Conservation (phyloP, 768 basidiomycete genomes). For the Multifurca ochricompacta region DNA sequence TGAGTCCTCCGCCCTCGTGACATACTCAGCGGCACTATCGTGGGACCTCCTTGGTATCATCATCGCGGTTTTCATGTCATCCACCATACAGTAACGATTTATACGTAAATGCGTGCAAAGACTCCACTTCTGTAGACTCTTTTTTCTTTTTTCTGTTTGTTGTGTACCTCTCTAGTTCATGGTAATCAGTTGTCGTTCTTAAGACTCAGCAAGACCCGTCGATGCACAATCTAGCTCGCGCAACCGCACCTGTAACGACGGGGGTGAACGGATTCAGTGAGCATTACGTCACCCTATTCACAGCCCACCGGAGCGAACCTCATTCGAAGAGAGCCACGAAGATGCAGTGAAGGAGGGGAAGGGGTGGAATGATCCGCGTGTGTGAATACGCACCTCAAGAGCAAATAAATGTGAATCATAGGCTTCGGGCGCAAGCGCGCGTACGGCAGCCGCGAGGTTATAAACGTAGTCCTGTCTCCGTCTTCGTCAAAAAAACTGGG, state of each 20-base stretch:
- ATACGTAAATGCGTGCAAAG: neutral
- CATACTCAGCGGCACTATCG: neutral
- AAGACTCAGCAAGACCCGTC: neutral
- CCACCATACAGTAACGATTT: neutral
- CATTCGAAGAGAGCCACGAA: too few relatives aligned
- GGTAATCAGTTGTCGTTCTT: neutral
- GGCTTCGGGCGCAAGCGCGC: conserved; percentile 65
- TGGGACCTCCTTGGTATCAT: conserved; percentile 32
- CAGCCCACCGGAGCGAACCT: too few relatives aligned
- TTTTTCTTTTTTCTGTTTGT: neutral
- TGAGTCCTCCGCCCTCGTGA: conserved; percentile 1
- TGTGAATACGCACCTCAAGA: conserved; percentile 49
- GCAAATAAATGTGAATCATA: conserved; percentile 70
- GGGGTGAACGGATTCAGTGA: neutral
- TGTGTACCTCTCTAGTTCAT: neutral
- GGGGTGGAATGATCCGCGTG: too few relatives aligned
- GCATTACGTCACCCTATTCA: too few relatives aligned
- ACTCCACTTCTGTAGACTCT: neutral
- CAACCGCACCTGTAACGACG: conserved; percentile 5
- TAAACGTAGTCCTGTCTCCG: conserved; percentile 74
- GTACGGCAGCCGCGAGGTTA: conserved; percentile 62
- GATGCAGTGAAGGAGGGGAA: too few relatives aligned
- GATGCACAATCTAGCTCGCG: conserved; percentile 11
- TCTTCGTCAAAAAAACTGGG: neutral
- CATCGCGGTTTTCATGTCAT: too few relatives aligned